Percentiles rank a stretch among this genome's conserved stretches.
phyloP scores from a whole-genome alignment of 2,329 filamentous ascomycete species.

The Alternaria gansuensis region DNA sequence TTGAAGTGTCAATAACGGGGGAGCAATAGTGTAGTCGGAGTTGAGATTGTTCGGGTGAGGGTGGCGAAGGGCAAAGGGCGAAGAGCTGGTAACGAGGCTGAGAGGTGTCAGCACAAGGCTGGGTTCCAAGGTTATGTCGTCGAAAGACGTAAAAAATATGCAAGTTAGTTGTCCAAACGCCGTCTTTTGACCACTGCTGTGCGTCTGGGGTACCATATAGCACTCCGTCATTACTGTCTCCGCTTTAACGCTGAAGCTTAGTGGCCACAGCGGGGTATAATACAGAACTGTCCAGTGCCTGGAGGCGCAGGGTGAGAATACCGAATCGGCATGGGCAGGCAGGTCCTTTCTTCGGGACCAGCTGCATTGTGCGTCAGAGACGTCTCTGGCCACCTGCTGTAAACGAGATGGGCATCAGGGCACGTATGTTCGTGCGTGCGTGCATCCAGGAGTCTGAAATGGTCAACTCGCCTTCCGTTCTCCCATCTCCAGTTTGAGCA shows the following conservation, averaged over 20 bases:
- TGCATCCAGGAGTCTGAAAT: slow-evolving; percentile 37
- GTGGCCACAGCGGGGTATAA: slow-evolving; percentile 49
- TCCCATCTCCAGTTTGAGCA: slow-evolving; percentile 41
- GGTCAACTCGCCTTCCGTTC: slow-evolving; percentile 34
- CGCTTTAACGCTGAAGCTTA: slow-evolving; percentile 43
- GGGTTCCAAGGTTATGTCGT: slow-evolving; percentile 37
- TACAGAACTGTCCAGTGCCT: slow-evolving; percentile 42
- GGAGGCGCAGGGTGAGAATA: slow-evolving; percentile 47
- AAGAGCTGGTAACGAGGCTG: slow-evolving; percentile 23
- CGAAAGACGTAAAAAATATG: slow-evolving; percentile 41
- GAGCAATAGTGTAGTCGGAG: slow-evolving; percentile 9
- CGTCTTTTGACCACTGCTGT: slow-evolving; percentile 44
- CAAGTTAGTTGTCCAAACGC: slow-evolving; percentile 42
- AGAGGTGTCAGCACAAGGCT: slow-evolving; percentile 41
- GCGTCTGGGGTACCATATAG: slow-evolving; percentile 51
- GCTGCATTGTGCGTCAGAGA: slow-evolving; percentile 50
- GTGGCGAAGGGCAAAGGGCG: slow-evolving; percentile 22
- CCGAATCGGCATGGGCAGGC: slow-evolving; percentile 44
- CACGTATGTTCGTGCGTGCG: slow-evolving; percentile 37
- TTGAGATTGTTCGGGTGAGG: slow-evolving; percentile 7
- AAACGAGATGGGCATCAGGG: slow-evolving; percentile 48
- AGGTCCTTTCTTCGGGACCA: slow-evolving; percentile 45
- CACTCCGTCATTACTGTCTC: slow-evolving; percentile 45
- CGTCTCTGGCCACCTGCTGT: slow-evolving; percentile 46
- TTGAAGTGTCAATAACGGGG: slow-evolving; percentile 26